Percentiles rank a stretch among this genome's conserved stretches.
Evolutionary conservation across 768 basidiomycete species (phyloP).

Genomic region (Boletus rex-veris): DNA sequence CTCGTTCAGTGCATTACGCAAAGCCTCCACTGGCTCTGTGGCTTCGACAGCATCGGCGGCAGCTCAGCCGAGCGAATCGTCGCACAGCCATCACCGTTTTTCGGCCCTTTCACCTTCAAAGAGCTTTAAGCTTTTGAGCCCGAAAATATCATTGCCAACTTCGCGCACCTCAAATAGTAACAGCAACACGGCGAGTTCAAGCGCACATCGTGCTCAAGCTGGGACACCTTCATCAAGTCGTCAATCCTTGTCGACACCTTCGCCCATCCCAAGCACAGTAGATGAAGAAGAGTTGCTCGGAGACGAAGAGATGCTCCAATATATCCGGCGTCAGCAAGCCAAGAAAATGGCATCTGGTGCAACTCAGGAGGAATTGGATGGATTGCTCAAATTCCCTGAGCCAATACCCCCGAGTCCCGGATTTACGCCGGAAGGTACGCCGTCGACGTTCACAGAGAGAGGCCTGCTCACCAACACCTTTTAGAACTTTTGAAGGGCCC

Average conservation of each 20-base stretch:
- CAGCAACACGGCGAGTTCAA: constrained; percentile 34
- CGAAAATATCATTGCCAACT: constrained; percentile 65
- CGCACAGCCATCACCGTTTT: constrained; percentile 59
- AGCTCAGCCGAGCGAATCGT: constrained; percentile 37
- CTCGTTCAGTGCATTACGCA: constrained; percentile 73
- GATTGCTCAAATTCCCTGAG: constrained; percentile 89
- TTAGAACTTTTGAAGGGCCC: constrained; percentile 63
- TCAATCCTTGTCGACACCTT: constrained; percentile 79
- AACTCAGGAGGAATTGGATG: constrained; percentile 83
- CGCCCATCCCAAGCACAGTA: constrained; percentile 70
- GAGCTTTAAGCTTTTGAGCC: constrained; percentile 74
- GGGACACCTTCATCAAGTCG: constrained; percentile 66
- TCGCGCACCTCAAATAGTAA: constrained; percentile 49
- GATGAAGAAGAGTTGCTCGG: constrained; percentile 87
- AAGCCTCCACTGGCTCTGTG: constrained; percentile 81
- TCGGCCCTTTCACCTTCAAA: constrained; percentile 84
- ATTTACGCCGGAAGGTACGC: constrained; percentile 67
- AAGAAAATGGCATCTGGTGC: constrained; percentile 83
- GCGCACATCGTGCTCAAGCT: constrained; percentile 50
- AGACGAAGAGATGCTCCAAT: constrained; percentile 97
- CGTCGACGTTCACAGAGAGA: background rate
- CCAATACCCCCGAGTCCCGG: constrained; percentile 70
- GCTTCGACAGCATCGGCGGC: constrained; percentile 59
- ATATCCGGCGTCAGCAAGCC: constrained; percentile 85
- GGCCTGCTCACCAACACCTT: constrained; percentile 7